Evolutionary conservation across 2,329 filamentous ascomycete genomes (phyloP), one percentile per base, ranked within the genome.

Genomic region (Pyricularia pennisetigena): DNA sequence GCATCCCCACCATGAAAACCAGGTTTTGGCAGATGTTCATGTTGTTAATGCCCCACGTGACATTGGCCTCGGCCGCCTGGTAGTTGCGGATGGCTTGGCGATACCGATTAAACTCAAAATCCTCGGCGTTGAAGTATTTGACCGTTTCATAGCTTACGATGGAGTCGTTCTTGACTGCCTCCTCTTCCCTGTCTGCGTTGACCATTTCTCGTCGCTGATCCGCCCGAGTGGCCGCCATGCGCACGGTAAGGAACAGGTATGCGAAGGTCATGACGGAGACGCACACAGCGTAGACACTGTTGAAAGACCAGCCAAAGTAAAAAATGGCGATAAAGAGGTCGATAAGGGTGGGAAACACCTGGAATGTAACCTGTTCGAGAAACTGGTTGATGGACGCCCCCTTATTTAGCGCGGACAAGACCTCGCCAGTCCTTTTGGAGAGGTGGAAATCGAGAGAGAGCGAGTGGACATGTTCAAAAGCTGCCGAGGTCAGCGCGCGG

Each of bases 141-240:
- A 94, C 92, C 1, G 91, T 94, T 80, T 99, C 95, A 77, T 98
- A 99, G n/a, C 93, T 97, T 70, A 95, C 93, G 82, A 99, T 95
- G 0, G 95, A 98, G 78, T 99, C 95, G 76, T 97, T 98, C 80
- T 98, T 98, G 73, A 98, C 93, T 7, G 95, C 95, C 78, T 97
- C 94, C 79, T 97, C 93, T 79, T 97, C 93, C 71, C 95, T 87
- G 72, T 95, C 93, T 16, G 93, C 92, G 76, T 97, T 98, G 66
- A 94, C 94, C 90, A 97, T 97, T 75, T 94, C 88, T 70, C 95
- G 87, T 73, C 95, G 88, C 74, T 97, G 92, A 74, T 97, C 92
- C 7, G 94, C 92, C 73, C 95, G 87, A 82, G 93, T 97, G 70
- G 94, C 91, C 20, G 95, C 94, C 90, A 99, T 93, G 71, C 94